phyloP scores from a whole-genome alignment of 1,284 basidiomycete species.

The Ustilago shanxiensis region DNA sequence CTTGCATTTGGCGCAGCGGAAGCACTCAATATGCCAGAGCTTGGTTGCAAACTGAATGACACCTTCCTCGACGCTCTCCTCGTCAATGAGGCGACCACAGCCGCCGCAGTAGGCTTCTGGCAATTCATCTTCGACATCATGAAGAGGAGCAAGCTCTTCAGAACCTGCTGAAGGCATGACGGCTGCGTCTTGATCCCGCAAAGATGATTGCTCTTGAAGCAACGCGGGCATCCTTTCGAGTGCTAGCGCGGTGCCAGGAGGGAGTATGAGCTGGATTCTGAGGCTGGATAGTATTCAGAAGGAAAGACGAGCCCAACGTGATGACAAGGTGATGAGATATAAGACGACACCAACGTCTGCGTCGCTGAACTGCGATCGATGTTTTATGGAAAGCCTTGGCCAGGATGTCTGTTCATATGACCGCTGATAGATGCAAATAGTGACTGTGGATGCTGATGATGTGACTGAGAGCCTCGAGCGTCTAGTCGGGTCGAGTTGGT shows the following conservation, averaged over 20 bases:
- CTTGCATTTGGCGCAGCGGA: constrained; percentile 71
- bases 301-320: too few relatives aligned
- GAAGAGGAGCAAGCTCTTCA: constrained; percentile 11
- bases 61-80: constrained; percentile 59
- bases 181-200: constrained; percentile 4
- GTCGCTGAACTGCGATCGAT: not conserved
- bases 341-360: not conserved
- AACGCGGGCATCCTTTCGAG: constrained; percentile 36
- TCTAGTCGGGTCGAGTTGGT: not conserved
- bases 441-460: not conserved
- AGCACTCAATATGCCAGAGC: constrained; percentile 66
- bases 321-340: too few relatives aligned
- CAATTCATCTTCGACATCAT: constrained; percentile 47
- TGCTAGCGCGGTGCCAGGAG: too few relatives aligned
- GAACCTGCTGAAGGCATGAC: constrained; percentile 4
- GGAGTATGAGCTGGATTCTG: not conserved
- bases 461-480: not conserved
- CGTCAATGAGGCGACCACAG: constrained; percentile 58
- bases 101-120: constrained; percentile 64
- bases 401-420: not conserved
- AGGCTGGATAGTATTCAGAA: not conserved
- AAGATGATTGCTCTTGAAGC: constrained; percentile 21
- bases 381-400: not conserved
- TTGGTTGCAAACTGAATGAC: constrained; percentile 64
- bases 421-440: not conserved